phyloP scores from a whole-genome alignment of 108 stramenopile genomes.

The Cyclotella baltica region DNA sequence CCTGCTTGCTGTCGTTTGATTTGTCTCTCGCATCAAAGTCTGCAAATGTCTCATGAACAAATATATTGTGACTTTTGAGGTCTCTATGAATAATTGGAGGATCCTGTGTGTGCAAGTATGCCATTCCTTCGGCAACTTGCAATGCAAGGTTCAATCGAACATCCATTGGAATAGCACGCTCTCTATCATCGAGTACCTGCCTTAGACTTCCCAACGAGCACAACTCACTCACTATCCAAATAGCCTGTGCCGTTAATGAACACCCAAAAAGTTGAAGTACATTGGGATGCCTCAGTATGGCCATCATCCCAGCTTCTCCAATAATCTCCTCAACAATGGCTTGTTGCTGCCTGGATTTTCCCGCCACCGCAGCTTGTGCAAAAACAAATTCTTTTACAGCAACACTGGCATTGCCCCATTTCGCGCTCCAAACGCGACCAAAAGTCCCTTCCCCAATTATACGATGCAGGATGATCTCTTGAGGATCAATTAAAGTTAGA shows the following conservation, averaged over 20 bases:
- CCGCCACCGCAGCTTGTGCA: slow-evolving; percentile 97
- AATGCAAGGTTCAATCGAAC: slow-evolving; percentile 76
- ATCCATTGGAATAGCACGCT: slow-evolving; percentile 61
- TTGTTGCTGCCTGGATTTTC: slow-evolving; percentile 93
- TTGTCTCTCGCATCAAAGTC: slow-evolving; percentile 55
- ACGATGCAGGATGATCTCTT: slow-evolving; percentile 94
- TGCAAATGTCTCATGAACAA: slow-evolving; percentile 92
- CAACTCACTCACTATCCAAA: slow-evolving; percentile 97
- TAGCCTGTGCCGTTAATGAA: slow-evolving; percentile 93
- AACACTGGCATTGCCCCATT: slow-evolving; percentile 93
- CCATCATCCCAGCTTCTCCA: slow-evolving; percentile 99
- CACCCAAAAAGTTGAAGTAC: slow-evolving; percentile 97
- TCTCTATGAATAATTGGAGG: slow-evolving; percentile 98
- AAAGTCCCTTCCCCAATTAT: slow-evolving; percentile 98
- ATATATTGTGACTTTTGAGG: slow-evolving; percentile 98
- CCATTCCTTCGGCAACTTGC: slow-evolving; percentile 97
- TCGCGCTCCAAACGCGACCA: slow-evolving; percentile 97
- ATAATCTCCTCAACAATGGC: slow-evolving; percentile 98
- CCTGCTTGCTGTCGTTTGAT: slow-evolving; percentile 42
- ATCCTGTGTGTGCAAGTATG: slow-evolving; percentile 92
- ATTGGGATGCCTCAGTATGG: slow-evolving; percentile 94
- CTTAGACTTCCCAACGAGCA: slow-evolving; percentile 93
- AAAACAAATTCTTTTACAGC: slow-evolving; percentile 99
- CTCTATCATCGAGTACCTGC: slow-evolving; percentile 92
- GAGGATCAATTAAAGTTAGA: slow-evolving; percentile 93